Evolutionary conservation across 2,329 filamentous ascomycete species (phyloP).

Genomic region (Graphiopsis chlorocephala): DNA sequence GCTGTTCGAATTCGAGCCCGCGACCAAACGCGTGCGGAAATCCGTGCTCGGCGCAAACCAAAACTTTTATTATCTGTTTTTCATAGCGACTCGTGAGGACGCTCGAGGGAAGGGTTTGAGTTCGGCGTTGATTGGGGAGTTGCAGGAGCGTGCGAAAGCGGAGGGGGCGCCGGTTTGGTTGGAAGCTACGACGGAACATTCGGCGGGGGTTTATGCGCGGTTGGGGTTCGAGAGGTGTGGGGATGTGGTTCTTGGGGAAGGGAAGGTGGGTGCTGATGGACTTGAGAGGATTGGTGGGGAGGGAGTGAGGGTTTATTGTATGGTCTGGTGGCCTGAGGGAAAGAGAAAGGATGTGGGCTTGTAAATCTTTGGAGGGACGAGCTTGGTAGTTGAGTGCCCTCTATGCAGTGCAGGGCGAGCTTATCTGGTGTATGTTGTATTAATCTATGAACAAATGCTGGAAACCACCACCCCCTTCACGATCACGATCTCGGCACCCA

Average conservation of each 20-base stretch:
- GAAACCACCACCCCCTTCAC: neutral
- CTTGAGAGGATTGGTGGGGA: slow-evolving; percentile 21
- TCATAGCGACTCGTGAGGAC: slow-evolving; percentile 24
- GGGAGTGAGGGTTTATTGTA: slow-evolving; percentile 25
- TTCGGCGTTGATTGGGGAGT: slow-evolving; percentile 18
- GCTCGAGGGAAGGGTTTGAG: slow-evolving; percentile 25
- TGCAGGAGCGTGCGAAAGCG: slow-evolving; percentile 17
- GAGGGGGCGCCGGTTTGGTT: slow-evolving; percentile 27
- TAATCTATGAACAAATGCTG: neutral
- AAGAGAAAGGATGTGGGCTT: neutral
- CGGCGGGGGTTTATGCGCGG: slow-evolving; percentile 23
- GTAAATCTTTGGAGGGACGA: neutral
- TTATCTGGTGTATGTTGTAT: neutral
- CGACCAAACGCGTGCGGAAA: slow-evolving; percentile 20
- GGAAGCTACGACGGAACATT: slow-evolving; percentile 28
- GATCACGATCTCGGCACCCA: slow-evolving; percentile 21
- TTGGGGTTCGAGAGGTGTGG: slow-evolving; percentile 25
- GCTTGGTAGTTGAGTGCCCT: neutral
- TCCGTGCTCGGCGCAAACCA: slow-evolving; percentile 16
- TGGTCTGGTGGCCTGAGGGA: slow-evolving; percentile 26
- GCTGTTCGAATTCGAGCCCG: slow-evolving; percentile 25
- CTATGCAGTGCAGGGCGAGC: too few species aligned
- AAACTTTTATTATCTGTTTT: slow-evolving; percentile 28
- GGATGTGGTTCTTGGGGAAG: slow-evolving; percentile 23
- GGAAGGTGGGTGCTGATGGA: slow-evolving; percentile 21